A percentile compares a stretch with the other conserved stretches of the same genome.
phyloP scores from a whole-genome alignment of 345 rosid genomes.

The Salix purpurea region DNA sequence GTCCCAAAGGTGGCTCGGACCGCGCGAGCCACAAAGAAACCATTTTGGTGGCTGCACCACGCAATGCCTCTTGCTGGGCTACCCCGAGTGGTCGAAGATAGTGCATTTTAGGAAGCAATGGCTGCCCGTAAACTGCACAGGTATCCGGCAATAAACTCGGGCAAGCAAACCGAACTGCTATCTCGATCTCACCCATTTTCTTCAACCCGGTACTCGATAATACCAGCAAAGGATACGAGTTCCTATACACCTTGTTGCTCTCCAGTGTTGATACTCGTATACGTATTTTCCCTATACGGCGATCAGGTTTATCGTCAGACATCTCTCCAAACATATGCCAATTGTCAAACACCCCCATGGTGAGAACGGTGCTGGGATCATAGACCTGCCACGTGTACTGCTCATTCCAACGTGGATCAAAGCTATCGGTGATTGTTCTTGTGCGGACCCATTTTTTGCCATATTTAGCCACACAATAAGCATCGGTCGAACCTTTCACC shows the following conservation, averaged over 20 bases:
- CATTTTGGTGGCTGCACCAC: constrained; percentile 86
- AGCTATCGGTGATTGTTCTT: constrained; percentile 75
- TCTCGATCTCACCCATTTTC: constrained; percentile 94
- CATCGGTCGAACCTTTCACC: constrained; percentile 83
- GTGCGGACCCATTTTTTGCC: constrained; percentile 99
- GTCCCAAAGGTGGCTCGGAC: constrained; percentile 85
- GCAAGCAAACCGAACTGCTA: constrained; percentile 86
- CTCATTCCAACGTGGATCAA: constrained; percentile 97
- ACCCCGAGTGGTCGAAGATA: constrained; percentile 91
- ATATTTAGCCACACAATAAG: constrained; percentile 90
- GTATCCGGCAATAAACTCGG: constrained; percentile 78
- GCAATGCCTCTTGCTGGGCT: constrained; percentile 86
- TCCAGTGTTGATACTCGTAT: constrained; percentile 85
- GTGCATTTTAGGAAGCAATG: constrained; percentile 88
- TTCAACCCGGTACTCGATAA: constrained; percentile 61
- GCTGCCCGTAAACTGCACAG: constrained; percentile 69
- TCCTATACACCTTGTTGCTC: constrained; percentile 83
- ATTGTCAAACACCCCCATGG: constrained; percentile 79
- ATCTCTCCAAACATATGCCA: constrained; percentile 78
- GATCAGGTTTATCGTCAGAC: constrained; percentile 53
- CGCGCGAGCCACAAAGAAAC: constrained; percentile 79
- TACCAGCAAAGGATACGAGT: constrained; percentile 74
- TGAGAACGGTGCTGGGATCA: constrained; percentile 88
- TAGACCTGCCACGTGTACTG: constrained; percentile 99
- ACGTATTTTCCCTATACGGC: constrained; percentile 71